Evolutionary conservation across 306 rosid genomes (phyloP).

Genomic region (Ceratonia siliqua): DNA sequence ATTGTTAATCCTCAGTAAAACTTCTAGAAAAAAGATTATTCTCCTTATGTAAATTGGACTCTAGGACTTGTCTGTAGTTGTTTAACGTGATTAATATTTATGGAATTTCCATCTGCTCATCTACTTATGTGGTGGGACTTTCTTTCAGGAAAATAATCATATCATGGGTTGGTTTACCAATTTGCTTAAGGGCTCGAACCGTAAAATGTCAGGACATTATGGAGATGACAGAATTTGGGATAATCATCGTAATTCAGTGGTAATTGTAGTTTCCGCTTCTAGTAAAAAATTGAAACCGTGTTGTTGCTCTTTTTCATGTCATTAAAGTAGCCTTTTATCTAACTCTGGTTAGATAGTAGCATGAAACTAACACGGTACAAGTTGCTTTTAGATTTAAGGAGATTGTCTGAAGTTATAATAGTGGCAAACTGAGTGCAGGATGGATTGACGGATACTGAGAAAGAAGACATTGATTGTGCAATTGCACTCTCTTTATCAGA

Average conservation of each 20-base stretch:
- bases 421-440: slow-evolving; percentile 58
- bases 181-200: slow-evolving; percentile 68
- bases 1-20: background rate
- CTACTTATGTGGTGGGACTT: slow-evolving; percentile 21
- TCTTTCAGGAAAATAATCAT: slow-evolving; percentile 45
- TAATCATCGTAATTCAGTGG: slow-evolving; percentile 59
- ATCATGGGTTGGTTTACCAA: slow-evolving; percentile 83
- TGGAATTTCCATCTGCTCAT: slow-evolving; percentile 13
- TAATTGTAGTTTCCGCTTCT: slow-evolving; percentile 38
- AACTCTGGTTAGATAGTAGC: background rate
- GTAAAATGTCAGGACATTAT: slow-evolving; percentile 44
- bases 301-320: slow-evolving; percentile 15
- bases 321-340: slow-evolving; percentile 25
- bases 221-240: slow-evolving; percentile 59
- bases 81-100: background rate
- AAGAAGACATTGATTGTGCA: slow-evolving; percentile 67
- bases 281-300: slow-evolving; percentile 1
- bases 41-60: slow-evolving; percentile 26
- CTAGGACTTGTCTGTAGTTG: background rate
- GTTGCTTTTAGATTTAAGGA: slow-evolving; percentile 11
- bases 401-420: slow-evolving; percentile 34
- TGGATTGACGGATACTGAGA: slow-evolving; percentile 53
- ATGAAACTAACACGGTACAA: slow-evolving; percentile 24
- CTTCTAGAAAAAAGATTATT: slow-evolving; percentile 3
- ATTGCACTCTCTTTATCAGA: slow-evolving; percentile 77